Conservation (phyloP, 164 flowering plant species). For the Stephania cephalantha region DNA sequence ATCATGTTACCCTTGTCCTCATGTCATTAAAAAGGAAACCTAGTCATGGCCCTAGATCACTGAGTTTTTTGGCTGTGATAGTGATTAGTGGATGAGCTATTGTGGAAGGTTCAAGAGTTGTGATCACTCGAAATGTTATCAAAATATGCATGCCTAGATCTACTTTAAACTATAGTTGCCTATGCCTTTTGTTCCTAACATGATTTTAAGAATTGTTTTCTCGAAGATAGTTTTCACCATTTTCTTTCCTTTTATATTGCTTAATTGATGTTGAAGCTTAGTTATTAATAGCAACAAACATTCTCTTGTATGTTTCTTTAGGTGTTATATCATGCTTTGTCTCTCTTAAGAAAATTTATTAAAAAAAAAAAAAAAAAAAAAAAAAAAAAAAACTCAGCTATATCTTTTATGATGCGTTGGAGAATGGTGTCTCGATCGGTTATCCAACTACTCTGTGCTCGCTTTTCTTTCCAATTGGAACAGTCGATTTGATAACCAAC, state of each 20-base stretch:
- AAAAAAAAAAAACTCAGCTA: slow-evolving; percentile 73
- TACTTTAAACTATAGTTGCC: no score
- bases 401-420: slow-evolving; percentile 69
- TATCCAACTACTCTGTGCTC: slow-evolving; percentile 85
- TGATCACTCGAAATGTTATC: slow-evolving; percentile 21
- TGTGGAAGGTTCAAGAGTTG: slow-evolving; percentile 35
- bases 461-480: slow-evolving; percentile 79
- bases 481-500: slow-evolving; percentile 19
- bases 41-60: slow-evolving; percentile 1
- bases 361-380: neutral
- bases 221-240: no score
- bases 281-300: no score
- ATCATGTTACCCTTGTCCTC: slow-evolving; percentile 9
- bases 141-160: slow-evolving; percentile 7
- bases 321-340: neutral
- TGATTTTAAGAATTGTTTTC: no score
- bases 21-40: slow-evolving; percentile 5
- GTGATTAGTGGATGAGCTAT: slow-evolving; percentile 34
- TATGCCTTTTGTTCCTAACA: no score
- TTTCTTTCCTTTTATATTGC: no score
- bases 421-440: slow-evolving; percentile 63
- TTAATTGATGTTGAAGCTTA: no score
- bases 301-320: no score
- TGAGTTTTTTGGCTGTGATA: slow-evolving; percentile 14
- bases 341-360: slow-evolving; percentile 16